phyloP scores from a whole-genome alignment of 2,329 filamentous ascomycete genomes.

The Metarhizium guizhouense region DNA sequence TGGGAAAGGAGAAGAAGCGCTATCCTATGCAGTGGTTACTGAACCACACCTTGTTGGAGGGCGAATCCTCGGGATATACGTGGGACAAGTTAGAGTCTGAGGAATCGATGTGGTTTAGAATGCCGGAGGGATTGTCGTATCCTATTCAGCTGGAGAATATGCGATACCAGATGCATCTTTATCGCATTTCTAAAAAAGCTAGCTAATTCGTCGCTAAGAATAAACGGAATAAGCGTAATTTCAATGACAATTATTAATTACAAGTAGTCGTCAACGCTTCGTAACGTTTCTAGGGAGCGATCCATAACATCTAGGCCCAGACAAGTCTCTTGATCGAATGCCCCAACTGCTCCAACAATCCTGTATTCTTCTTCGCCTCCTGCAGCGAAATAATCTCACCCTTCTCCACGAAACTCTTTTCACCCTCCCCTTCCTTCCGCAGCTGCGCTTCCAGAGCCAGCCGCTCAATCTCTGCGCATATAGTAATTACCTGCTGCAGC shows the following conservation, averaged over 20 bases:
- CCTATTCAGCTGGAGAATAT: constrained; percentile 87
- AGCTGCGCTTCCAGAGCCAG: constrained; percentile 45
- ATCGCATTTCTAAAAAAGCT: constrained; percentile 30
- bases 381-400: constrained; percentile 72
- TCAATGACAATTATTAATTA: not conserved
- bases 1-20: constrained; percentile 53
- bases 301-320: constrained; percentile 47
- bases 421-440: constrained; percentile 30
- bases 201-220: not conserved
- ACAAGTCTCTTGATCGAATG: constrained; percentile 92
- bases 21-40: constrained; percentile 95
- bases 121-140: constrained; percentile 60
- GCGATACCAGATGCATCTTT: constrained; percentile 88
- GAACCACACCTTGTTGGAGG: constrained; percentile 64
- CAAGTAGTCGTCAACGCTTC: not conserved
- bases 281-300: not conserved
- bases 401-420: constrained; percentile 40
- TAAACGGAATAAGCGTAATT: not conserved
- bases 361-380: constrained; percentile 81
- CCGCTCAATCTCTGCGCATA: constrained; percentile 70
- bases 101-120: constrained; percentile 78
- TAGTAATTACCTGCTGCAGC: constrained; percentile 47
- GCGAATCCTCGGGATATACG: constrained; percentile 23
- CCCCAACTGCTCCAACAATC: constrained; percentile 75
- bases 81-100: constrained; percentile 72